Evolutionary conservation across 2,329 filamentous ascomycete species (phyloP), one percentile per base, ranked within the genome.

Genomic region (Colletotrichum trifolii): DNA sequence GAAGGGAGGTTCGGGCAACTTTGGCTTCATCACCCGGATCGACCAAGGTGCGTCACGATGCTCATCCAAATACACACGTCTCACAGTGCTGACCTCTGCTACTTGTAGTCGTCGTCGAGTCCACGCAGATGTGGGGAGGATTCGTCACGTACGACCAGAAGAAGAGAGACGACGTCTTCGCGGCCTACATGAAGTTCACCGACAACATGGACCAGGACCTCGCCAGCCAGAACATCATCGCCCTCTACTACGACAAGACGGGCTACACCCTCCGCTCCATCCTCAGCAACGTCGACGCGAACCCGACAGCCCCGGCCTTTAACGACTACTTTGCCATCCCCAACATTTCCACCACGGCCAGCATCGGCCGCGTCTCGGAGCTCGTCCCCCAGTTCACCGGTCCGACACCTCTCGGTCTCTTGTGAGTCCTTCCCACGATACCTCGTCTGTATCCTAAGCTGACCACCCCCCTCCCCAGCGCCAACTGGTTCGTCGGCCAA

Each of bases 1-100:
- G 8, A 79, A 81, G 57, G 82, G 82, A 6, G 82, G 83, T 15
- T 75, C 76, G 11, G 78, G 75, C 50, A 84, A 83, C 69, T 78
- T 82, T 54, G 81, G 79, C n/a, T 73, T 78, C 50, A 71, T 76
- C 11, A 74, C 78, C 15, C 66, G 66, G 9, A 56, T 72, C n/a
- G 71, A 75, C 10, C 4, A 45, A 4, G 33, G 12, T 38, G 46
- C 15, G 33, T 53, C 9, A 17, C 7, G 1, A 42, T 7, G 11
- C 34, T 6, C 10, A 10, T 50, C 5, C 9, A 12, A 35, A 1
- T 2, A 15, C 8, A 17, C 17, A 2, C 17, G 17, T 17, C 17
- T n/a, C 43, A 46, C 2, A 43, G 11, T n/a, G 15, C 5, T 40
- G 4, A 13, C 17, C 2, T n/a, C 2, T 42, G 17, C 33, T 58